These are phyloP conservation scores for Cucumis hystrix DNA, from an alignment of 306 rosid genomes.

Conservation along the genomic window DNA sequence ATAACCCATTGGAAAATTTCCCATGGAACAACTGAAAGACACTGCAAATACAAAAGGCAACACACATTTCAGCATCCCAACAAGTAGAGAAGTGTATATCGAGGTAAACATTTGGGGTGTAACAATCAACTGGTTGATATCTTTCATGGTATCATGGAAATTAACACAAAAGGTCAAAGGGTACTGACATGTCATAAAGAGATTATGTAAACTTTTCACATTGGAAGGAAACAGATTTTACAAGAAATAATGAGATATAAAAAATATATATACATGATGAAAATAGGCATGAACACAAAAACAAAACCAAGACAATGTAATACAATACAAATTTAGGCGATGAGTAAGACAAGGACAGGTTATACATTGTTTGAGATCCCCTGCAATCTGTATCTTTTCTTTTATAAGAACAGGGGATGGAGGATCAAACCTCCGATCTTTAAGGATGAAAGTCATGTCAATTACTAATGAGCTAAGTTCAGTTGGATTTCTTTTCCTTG, in stretches of 20 bases:
- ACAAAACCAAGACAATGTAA: no score
- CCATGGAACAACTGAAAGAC: conserved; percentile 70
- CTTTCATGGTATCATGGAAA: background rate
- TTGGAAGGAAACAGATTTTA: background rate
- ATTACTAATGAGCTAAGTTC: no score
- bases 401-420: no score
- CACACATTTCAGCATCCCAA: conserved; percentile 1
- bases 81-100: background rate
- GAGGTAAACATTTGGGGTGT: background rate
- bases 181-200: background rate
- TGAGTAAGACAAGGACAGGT: no score
- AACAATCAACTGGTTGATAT: background rate
- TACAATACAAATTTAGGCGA: no score
- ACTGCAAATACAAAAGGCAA: conserved; percentile 34
- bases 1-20: conserved; percentile 80
- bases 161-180: background rate
- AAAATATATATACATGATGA: no score
- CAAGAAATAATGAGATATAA: background rate
- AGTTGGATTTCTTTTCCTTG: no score
- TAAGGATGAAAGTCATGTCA: no score
- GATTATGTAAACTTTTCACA: background rate
- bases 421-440: no score
- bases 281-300: no score
- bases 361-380: no score
- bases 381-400: no score